These are phyloP conservation scores for Pulveroboletus frians DNA, from an alignment of 768 basidiomycete species.

Conservation along the genomic window DNA sequence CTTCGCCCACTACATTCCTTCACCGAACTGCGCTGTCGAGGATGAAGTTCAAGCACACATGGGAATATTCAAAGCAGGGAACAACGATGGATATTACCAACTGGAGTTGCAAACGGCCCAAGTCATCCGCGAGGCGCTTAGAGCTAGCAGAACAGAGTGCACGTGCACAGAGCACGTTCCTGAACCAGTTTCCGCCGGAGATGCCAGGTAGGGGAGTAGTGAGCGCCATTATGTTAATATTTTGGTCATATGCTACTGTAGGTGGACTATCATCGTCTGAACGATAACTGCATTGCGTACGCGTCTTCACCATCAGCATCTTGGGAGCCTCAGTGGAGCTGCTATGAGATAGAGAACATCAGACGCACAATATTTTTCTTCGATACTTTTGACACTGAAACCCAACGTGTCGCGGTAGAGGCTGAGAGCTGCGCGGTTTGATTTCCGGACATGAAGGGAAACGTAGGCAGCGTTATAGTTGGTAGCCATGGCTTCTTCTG, in stretches of 20 bases:
- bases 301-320: conserved; percentile 96
- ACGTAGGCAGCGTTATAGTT: conserved; percentile 84
- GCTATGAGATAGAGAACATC: neutral
- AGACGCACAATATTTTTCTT: conserved; percentile 87
- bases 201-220: neutral
- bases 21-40: conserved; percentile 58
- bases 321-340: conserved; percentile 29
- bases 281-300: conserved; percentile 77
- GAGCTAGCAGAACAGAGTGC: conserved; percentile 5
- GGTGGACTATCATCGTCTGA: conserved; percentile 34
- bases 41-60: conserved; percentile 86
- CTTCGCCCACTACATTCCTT: conserved; percentile 53
- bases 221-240: conserved; percentile 8
- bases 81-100: conserved; percentile 89
- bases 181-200: neutral
- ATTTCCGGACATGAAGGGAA: conserved; percentile 88
- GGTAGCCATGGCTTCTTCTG: conserved; percentile 88
- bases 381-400: conserved; percentile 80
- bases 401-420: conserved; percentile 88
- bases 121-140: conserved; percentile 54
- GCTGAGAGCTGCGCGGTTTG: conserved; percentile 87
- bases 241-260: conserved; percentile 1
- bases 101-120: conserved; percentile 67
- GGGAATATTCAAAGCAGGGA: conserved; percentile 76
- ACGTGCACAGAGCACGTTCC: neutral